Percentiles rank a stretch among this genome's conserved stretches.
phyloP scores from a whole-genome alignment of 495 filamentous ascomycete genomes.

The Beverwykella pulmonaria region DNA sequence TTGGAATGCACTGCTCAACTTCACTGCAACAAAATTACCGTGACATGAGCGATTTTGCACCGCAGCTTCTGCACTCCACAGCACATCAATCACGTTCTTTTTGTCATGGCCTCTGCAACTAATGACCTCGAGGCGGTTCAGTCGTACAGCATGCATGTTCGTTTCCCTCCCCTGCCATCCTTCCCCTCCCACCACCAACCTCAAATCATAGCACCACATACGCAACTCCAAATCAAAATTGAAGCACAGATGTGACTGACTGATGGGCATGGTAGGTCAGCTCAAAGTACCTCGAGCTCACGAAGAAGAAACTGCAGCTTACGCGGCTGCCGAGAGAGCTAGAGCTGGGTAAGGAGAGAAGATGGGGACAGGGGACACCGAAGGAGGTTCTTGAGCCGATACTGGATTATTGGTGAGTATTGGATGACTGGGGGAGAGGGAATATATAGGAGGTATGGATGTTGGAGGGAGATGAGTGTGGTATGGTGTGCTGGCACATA shows the following conservation, averaged over 20 bases:
- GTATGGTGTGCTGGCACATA: too few relatives aligned
- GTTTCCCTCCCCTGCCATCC: conserved; percentile 4
- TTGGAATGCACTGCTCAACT: not conserved
- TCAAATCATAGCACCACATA: too few relatives aligned
- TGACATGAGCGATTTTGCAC: not conserved
- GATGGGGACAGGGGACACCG: conserved; percentile 44
- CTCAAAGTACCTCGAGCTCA: conserved; percentile 46
- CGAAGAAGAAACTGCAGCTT: conserved; percentile 47
- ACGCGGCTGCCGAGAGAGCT: conserved; percentile 45
- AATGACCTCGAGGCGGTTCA: conserved; percentile 17
- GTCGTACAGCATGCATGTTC: conserved; percentile 41
- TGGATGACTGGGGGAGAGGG: too few relatives aligned
- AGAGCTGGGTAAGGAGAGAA: conserved; percentile 28
- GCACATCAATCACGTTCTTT: not conserved
- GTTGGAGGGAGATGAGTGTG: too few relatives aligned
- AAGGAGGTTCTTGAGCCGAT: conserved; percentile 45
- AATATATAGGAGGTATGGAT: too few relatives aligned
- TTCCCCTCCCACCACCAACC: not conserved
- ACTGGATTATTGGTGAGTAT: conserved; percentile 46
- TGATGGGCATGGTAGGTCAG: conserved; percentile 35
- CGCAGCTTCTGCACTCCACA: not conserved
- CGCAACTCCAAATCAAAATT: too few relatives aligned
- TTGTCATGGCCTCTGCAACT: not conserved
- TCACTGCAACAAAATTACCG: not conserved
- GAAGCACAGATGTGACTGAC: not conserved